Percentiles rank a stretch among this genome's conserved stretches.
Evolutionary conservation across 768 basidiomycete genomes (phyloP).

Genomic region (Amanita thiersii): DNA sequence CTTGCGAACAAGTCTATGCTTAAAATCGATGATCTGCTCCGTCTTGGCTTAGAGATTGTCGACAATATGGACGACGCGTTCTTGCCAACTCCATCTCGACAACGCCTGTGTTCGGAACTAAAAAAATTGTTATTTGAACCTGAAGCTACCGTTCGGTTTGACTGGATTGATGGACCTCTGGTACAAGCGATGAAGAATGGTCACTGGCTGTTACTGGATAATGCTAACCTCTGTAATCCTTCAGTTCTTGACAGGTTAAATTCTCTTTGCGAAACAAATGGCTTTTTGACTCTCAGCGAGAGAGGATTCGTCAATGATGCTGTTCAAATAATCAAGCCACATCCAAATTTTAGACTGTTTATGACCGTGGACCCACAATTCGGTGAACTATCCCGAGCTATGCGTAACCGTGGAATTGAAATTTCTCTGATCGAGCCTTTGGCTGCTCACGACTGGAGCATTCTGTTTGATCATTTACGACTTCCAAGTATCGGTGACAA

Average conservation of each 20-base stretch:
- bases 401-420: constrained; percentile 96
- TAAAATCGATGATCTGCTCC: constrained; percentile 2
- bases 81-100: constrained; percentile 16
- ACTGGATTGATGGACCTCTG: constrained; percentile 94
- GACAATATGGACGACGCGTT: constrained; percentile 1
- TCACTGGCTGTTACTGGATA: constrained; percentile 85
- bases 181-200: constrained; percentile 80
- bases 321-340: constrained; percentile 70
- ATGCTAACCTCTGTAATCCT: constrained; percentile 90
- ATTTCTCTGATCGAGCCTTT: constrained; percentile 41
- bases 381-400: constrained; percentile 93
- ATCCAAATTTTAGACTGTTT: constrained; percentile 85
- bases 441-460: constrained; percentile 35
- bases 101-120: constrained; percentile 12
- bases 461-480: constrained; percentile 39
- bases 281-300: constrained; percentile 80
- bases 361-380: constrained; percentile 89
- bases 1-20: neutral
- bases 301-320: constrained; percentile 75
- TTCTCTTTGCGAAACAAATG: constrained; percentile 86
- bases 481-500: constrained; percentile 1
- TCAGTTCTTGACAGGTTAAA: constrained; percentile 96
- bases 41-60: constrained; percentile 2
- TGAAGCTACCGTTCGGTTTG: constrained; percentile 52
- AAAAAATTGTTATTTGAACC: constrained; percentile 14